Evolutionary conservation across 1,139 yeast species (phyloP), one percentile per base, ranked within the genome.

Genomic region (Saccharomyces hybrid): DNA sequence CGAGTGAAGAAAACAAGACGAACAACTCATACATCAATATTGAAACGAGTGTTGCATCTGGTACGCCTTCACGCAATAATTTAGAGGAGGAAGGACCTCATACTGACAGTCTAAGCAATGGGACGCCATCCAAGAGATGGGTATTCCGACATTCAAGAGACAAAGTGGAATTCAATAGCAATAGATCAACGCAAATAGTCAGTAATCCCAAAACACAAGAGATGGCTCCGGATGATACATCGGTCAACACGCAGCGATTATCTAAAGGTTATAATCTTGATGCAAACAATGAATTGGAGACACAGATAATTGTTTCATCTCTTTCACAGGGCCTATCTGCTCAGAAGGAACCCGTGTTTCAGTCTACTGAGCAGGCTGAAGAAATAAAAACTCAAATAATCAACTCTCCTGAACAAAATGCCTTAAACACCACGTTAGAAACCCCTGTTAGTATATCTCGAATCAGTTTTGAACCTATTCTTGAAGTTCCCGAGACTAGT

Each of bases 401-500:
- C 12, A 48, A 55, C n/a, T 57, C 59, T 5, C 59, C 58, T 8
- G 57, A 55, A 16, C 54, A 51, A n/a, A 31, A 31, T 27, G 12
- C 52, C 26, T 31, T 47, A 21, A 32, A 34, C 14, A 50, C 51
- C 34, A 44, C 47, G 8, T 44, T 53, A 21, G 55, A 54, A 26
- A 55, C 56, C 19, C 56, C 55, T 21, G 44, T 28, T 16, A 50
- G 50, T 41, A 29, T 53, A 11, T 38, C 50, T 21, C 52, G 38
- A 26, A 26, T 46, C 19, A 46, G 27, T 11, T 14, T 27, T 32
- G 59, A 58, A 41, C 51, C 58, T 14, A 50, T 54, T 6, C 21
- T 56, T 24, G 62, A 64, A 50, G 61, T 61, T 11, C 64, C 63
- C 4, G 57, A 56, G 49, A 61, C 65, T 21, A 63, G 65, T 32